Evolutionary conservation across 176 grass and related monocot genomes (phyloP), one percentile per base, ranked within the genome.

Genomic region (Ananas comosus): DNA sequence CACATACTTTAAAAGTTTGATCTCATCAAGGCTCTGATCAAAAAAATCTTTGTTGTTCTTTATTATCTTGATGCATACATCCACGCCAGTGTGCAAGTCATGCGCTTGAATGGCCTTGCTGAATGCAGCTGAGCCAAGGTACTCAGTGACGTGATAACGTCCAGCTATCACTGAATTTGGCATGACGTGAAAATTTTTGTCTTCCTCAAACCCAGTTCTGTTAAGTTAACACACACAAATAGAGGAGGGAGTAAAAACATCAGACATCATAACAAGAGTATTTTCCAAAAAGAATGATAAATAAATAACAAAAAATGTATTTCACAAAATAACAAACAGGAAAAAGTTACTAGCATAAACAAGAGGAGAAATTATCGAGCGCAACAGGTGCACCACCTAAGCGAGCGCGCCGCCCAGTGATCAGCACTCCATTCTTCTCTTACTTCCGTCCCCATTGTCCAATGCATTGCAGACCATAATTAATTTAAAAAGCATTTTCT

Each of bases 21-120:
- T 99, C 80, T 99, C 95, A 82, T 99, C 95, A 76, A 99, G 83
- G 67, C 95, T 99, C 72, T 99, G 95, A 53, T 99, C 95, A 12
- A 99, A 99, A 82, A 99, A 99, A 90, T 99, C 95, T 88, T 99
- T 99, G 80, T 99, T 99, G 66, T 99, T 99, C 82, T 99, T 99
- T 65, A 99, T 99, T 68, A 99, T 93, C 83, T 99, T 99, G 71
- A 99, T 85, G 53, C 95, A 99, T 16, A 99, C 95, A 83, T 99
- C 95, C 95, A 99, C 93, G 78, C 95, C 95, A 5, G 95, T 94
- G 67, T 99, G 95, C 72, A 99, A 79, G 75, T 99, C 95, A 82
- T 99, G 95, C 63, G 95, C 95, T 50, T 99, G 95, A 54, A 99
- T 99, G 69, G 95, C 95, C 74, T 99, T 99, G 80, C 95, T 99